phyloP scores from a whole-genome alignment of 116 monocot genomes.

The Cymodocea nodosa region DNA sequence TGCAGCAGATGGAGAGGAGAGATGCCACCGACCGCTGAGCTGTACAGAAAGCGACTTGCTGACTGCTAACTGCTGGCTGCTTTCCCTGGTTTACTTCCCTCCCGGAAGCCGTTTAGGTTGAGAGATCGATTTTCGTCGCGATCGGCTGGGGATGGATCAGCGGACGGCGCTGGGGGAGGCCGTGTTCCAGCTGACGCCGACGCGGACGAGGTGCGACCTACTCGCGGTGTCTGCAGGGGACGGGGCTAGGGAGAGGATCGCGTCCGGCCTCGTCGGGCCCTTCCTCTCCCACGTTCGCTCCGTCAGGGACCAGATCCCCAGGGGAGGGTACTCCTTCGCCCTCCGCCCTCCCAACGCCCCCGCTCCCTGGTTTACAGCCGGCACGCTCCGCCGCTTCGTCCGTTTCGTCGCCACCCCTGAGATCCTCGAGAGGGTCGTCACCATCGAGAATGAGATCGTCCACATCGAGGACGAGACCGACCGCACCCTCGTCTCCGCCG shows the following conservation, averaged over 20 bases:
- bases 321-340: conserved; percentile 52
- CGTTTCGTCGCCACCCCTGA: conserved; percentile 62
- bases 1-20: background rate
- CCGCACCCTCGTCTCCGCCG: background rate
- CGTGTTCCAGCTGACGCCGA: conserved; percentile 24
- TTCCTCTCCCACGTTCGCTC: conserved; percentile 42
- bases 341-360: conserved; percentile 17
- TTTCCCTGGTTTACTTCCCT: too few species aligned
- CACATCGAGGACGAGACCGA: conserved; percentile 40
- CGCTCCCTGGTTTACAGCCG: conserved; percentile 46
- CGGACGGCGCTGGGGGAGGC: conserved; percentile 10
- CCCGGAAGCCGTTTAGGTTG: too few species aligned
- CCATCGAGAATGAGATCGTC: conserved; percentile 51
- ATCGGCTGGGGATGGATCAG: conserved; percentile 5
- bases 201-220: conserved; percentile 23
- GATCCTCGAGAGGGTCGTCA: conserved; percentile 43
- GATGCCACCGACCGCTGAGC: conserved; percentile 6
- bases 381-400: conserved; percentile 40
- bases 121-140: background rate
- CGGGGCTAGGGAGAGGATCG: conserved; percentile 33
- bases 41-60: background rate
- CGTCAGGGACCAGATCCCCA: conserved; percentile 39
- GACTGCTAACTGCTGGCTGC: background rate
- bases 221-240: background rate
- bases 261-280: conserved; percentile 42